phyloP scores from a whole-genome alignment of 2,329 filamentous ascomycete genomes.

The Cytospora paraplurivora region DNA sequence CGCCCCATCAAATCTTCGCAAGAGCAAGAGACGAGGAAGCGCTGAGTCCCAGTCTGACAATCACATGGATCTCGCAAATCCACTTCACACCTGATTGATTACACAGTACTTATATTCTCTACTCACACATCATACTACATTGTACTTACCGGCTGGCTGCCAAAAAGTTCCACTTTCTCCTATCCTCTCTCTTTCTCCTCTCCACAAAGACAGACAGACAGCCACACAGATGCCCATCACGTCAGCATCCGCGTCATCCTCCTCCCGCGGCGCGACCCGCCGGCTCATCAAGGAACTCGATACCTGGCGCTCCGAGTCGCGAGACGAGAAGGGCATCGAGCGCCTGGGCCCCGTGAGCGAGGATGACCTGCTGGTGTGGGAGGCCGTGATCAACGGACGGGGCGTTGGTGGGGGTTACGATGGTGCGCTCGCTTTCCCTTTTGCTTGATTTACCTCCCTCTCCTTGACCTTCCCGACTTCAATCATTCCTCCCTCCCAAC shows the following conservation, averaged over 20 bases:
- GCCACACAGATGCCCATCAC: conserved; percentile 13
- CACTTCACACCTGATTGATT: too few relatives aligned
- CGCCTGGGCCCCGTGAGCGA: conserved; percentile 58
- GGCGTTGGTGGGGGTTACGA: conserved; percentile 60
- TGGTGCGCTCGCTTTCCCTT: conserved; percentile 41
- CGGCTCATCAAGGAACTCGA: conserved; percentile 62
- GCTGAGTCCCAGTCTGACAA: too few relatives aligned
- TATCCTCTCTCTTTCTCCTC: not conserved
- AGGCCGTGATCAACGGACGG: conserved; percentile 62
- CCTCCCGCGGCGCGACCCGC: conserved; percentile 53
- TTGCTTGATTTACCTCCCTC: not conserved
- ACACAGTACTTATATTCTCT: too few relatives aligned
- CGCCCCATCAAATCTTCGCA: too few relatives aligned
- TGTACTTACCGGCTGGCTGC: not conserved
- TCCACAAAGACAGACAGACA: not conserved
- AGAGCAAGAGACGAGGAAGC: too few relatives aligned
- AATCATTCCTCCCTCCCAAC: too few relatives aligned
- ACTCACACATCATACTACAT: not conserved
- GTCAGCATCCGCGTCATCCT: conserved; percentile 37
- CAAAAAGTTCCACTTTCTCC: not conserved
- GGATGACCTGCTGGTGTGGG: conserved; percentile 59
- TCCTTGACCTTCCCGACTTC: conserved; percentile 3
- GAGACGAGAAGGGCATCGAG: conserved; percentile 57
- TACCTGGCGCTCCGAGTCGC: conserved; percentile 52
- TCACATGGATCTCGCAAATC: too few relatives aligned